A percentile compares a stretch with the other conserved stretches of the same genome.
phyloP scores from a whole-genome alignment of 192 early-diverging fungal species.

The Rhizoclosmatium globosum region DNA sequence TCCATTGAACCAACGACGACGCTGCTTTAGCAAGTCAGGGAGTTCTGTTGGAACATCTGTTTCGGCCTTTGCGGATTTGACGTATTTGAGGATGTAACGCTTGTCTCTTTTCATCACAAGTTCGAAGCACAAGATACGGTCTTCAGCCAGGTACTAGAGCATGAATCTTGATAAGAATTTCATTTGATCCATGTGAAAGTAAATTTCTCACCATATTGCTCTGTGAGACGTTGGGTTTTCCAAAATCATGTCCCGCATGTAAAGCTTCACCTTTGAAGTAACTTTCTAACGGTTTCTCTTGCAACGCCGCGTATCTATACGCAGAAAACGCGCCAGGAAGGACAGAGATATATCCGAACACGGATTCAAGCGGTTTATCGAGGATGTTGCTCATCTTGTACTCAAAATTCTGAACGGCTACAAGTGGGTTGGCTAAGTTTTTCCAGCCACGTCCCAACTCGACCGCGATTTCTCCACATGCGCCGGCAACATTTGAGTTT shows the following conservation, averaged over 20 bases:
- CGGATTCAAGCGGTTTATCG: slow-evolving; percentile 86
- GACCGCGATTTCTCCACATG: slow-evolving; percentile 81
- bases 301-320: slow-evolving; percentile 77
- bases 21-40: slow-evolving; percentile 81
- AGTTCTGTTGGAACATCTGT: slow-evolving; percentile 80
- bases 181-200: not conserved
- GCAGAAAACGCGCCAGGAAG: slow-evolving; percentile 90
- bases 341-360: slow-evolving; percentile 91
- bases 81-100: slow-evolving; percentile 74
- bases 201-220: slow-evolving; percentile 14
- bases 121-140: slow-evolving; percentile 89
- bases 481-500: slow-evolving; percentile 75
- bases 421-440: slow-evolving; percentile 74
- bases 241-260: slow-evolving; percentile 50
- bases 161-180: not conserved
- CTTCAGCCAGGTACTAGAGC: slow-evolving; percentile 63
- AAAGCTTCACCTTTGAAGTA: slow-evolving; percentile 72
- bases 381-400: slow-evolving; percentile 90
- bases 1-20: slow-evolving; percentile 84
- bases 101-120: slow-evolving; percentile 71
- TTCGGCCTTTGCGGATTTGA: slow-evolving; percentile 68
- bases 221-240: slow-evolving; percentile 26
- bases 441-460: slow-evolving; percentile 67
- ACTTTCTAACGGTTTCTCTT: slow-evolving; percentile 70
- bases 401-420: slow-evolving; percentile 85